Evolutionary conservation across 2,329 filamentous ascomycete genomes (phyloP).

Genomic region (Fusarium oligoseptatum): DNA sequence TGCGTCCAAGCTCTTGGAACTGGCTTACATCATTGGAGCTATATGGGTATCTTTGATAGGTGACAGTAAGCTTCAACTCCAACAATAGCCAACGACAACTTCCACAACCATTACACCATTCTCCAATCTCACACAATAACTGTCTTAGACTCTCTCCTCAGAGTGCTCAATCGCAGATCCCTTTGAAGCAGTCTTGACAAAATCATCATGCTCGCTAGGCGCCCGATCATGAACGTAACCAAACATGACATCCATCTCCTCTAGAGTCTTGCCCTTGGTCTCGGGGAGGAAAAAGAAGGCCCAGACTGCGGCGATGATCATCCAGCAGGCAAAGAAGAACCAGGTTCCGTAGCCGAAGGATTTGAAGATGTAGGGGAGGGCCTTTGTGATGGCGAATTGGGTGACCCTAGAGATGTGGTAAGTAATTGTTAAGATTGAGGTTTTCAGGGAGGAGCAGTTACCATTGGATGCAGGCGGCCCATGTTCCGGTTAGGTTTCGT

Average conservation of each 20-base stretch:
- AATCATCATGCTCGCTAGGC: slow-evolving; percentile 24
- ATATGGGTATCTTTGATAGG: neutral
- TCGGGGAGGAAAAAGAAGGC: slow-evolving; percentile 67
- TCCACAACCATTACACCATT: slow-evolving; percentile 1
- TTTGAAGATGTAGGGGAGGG: slow-evolving; percentile 60
- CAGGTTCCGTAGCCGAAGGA: slow-evolving; percentile 64
- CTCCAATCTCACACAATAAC: neutral
- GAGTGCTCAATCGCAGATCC: slow-evolving; percentile 36
- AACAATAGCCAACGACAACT: neutral
- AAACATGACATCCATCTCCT: slow-evolving; percentile 62
- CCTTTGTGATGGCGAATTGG: slow-evolving; percentile 59
- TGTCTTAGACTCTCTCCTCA: slow-evolving; percentile 34
- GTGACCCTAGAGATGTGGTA: slow-evolving; percentile 41
- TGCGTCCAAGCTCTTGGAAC: neutral
- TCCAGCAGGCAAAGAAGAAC: slow-evolving; percentile 69
- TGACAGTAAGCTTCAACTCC: neutral
- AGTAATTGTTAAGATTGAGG: neutral
- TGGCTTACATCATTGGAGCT: neutral
- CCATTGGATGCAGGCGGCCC: slow-evolving; percentile 58
- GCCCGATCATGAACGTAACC: slow-evolving; percentile 42
- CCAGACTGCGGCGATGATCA: slow-evolving; percentile 62
- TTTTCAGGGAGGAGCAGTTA: neutral
- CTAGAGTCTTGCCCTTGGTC: slow-evolving; percentile 67
- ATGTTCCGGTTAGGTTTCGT: slow-evolving; percentile 57
- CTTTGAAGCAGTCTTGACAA: slow-evolving; percentile 30